Base-by-base conservation (phyloP, 805 yeast genomes). In the Ogataea neopini region DNA sequence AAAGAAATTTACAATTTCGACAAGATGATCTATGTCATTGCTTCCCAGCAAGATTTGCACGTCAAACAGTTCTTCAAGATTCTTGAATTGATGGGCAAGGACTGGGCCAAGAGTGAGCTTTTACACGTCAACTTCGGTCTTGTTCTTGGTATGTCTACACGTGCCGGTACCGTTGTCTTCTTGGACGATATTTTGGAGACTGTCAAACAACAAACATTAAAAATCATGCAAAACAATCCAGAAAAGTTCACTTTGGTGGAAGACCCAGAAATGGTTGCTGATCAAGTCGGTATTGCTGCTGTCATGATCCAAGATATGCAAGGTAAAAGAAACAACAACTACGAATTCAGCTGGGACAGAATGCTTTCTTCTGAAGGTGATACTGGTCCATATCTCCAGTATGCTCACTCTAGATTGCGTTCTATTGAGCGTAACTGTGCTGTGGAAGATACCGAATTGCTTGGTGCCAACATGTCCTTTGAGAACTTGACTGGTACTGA, bases 241-340 rank as follows among this genome's bases (percentile, higher is more conserved):
- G 84, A 76, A 57, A 94, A 94, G 71, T 94, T 90, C 65, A 84
- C 92, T 9, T 96, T 89, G 72, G 88, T 92, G 58, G 94, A 85
- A 64, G 81, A 91, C 66, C 99, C 98, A 29, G 97, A 92, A 50
- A 82, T 82, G 66, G 86, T 94, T 62, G 98, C 99, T 49, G 98
- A 94, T 69, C 77, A 89, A 61, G 84, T 94, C 50, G 99, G 99
- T 67, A 86, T 94, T 49, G 86, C 97, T 25, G 99, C 99, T 5
- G 96, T 94, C 51, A 91, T 94, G 96, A 88, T 94, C 63, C 99
- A 94, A 77, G 99, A 94, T 71, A 91, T 94, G 98, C 95, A 88
- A 72, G 83, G 96, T 51, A 94, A 94, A 75, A 86, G 99, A 71
- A 80, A 92, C 70, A 90, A 92, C 76, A 92, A 94, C 74, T 94